phyloP scores from a whole-genome alignment of 2,329 filamentous ascomycete species.

The Rosellinia necatrix region DNA sequence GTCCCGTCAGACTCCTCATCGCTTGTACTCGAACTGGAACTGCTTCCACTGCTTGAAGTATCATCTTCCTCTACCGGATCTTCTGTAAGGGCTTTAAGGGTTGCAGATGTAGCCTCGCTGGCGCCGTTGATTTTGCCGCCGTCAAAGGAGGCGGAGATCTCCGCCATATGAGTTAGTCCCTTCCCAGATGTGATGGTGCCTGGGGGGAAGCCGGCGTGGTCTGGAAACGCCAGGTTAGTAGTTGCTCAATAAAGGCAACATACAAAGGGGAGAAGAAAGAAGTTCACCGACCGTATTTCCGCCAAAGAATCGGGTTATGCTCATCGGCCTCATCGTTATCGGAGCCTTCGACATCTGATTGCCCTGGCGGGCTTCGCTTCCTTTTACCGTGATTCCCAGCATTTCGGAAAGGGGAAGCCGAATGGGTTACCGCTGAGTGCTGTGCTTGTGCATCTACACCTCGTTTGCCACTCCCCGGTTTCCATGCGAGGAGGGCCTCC shows the following conservation, averaged over 20 bases:
- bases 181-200: slow-evolving; percentile 46
- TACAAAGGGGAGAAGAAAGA: too few relatives aligned
- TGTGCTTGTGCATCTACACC: background rate
- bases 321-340: slow-evolving; percentile 38
- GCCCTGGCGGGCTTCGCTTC: slow-evolving; percentile 37
- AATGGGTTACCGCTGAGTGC: background rate
- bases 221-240: slow-evolving; percentile 35
- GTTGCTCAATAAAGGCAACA: slow-evolving; percentile 3
- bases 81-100: slow-evolving; percentile 24
- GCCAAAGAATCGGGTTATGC: slow-evolving; percentile 7
- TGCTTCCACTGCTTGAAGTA: slow-evolving; percentile 35
- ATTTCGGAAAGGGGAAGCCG: background rate
- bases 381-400: background rate
- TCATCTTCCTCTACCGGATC: slow-evolving; percentile 28
- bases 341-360: slow-evolving; percentile 17
- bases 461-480: background rate
- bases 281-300: slow-evolving; percentile 25
- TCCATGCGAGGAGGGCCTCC: slow-evolving; percentile 25
- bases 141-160: slow-evolving; percentile 39
- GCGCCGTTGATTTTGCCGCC: slow-evolving; percentile 34
- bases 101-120: slow-evolving; percentile 33
- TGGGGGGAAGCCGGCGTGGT: slow-evolving; percentile 46
- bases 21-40: slow-evolving; percentile 35
- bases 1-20: slow-evolving; percentile 24
- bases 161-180: slow-evolving; percentile 43